phyloP scores from a whole-genome alignment of 129 eudicot species.

The Helichrysum umbraculigerum region DNA sequence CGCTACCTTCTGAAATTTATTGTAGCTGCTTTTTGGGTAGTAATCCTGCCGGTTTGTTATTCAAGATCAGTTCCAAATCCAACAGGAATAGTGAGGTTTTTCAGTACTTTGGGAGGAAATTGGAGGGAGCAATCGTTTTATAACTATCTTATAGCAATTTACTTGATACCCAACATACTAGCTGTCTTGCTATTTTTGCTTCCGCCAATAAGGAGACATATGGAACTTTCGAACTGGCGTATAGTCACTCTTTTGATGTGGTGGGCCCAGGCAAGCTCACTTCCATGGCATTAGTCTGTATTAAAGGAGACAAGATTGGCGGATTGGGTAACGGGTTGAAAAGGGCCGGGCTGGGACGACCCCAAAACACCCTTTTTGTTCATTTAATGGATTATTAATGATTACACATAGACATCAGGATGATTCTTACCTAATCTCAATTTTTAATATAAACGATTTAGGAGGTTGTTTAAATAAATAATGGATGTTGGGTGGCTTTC shows the following conservation, averaged over 20 bases:
- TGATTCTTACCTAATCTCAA: not conserved
- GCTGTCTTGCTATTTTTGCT: conserved; percentile 77
- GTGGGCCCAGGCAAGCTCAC: conserved; percentile 88
- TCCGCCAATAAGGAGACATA: conserved; percentile 75
- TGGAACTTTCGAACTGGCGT: conserved; percentile 94
- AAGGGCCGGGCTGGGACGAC: not conserved
- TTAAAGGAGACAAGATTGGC: not conserved
- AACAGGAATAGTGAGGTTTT: conserved; percentile 70
- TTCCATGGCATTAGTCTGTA: not conserved
- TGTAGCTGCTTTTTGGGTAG: conserved; percentile 89
- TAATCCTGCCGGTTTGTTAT: conserved; percentile 74
- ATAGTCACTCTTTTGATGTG: conserved; percentile 72
- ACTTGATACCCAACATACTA: conserved; percentile 78
- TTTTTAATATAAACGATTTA: not conserved
- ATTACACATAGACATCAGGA: not conserved
- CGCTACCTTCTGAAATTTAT: conserved; percentile 77
- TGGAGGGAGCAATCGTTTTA: conserved; percentile 61
- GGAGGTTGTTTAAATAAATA: conserved; percentile 2
- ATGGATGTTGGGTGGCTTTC: not conserved
- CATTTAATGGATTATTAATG: not conserved
- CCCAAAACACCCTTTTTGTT: conserved; percentile 4
- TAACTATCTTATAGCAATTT: conserved; percentile 70
- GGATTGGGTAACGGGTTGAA: not conserved
- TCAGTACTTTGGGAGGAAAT: conserved; percentile 61
- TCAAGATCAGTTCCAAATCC: conserved; percentile 75